A percentile compares a stretch with the other conserved stretches of the same genome.
phyloP scores from a whole-genome alignment of 148 eudicot genomes.

The Pouteria glomerata region DNA sequence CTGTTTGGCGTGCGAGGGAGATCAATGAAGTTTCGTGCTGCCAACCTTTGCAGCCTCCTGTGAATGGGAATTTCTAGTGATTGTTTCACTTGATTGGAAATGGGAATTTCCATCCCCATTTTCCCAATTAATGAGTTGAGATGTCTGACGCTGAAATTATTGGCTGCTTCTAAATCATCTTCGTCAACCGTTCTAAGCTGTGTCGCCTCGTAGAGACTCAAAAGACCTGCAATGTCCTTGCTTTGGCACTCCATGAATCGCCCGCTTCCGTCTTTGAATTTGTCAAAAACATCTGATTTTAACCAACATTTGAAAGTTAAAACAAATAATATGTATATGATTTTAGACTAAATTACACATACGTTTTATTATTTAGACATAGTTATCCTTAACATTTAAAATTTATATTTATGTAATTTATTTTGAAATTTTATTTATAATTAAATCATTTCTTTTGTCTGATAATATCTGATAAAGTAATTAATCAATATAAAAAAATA shows the following conservation, averaged over 20 bases:
- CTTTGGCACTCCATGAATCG: neutral
- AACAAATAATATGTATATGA: no score
- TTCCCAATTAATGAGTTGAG: neutral
- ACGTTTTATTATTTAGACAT: no score
- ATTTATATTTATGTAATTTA: no score
- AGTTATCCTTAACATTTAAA: no score
- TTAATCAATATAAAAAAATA: no score
- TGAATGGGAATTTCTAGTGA: conserved; percentile 2
- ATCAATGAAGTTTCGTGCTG: conserved; percentile 8
- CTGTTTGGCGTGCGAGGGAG: neutral
- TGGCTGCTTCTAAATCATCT: conserved; percentile 12
- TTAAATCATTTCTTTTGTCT: no score
- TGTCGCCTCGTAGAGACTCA: conserved; percentile 7
- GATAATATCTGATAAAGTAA: no score
- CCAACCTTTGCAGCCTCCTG: conserved; percentile 9
- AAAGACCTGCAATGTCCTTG: neutral
- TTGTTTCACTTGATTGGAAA: neutral
- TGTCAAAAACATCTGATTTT: conserved; percentile 6
- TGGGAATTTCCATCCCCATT: neutral
- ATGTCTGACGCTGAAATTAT: neutral
- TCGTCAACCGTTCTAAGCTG: neutral
- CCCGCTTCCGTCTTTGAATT: conserved; percentile 13
- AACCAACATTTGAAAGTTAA: no score
- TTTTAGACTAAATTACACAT: no score
- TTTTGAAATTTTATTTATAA: no score